These are phyloP conservation scores for Candida coquimbonensis DNA, from an alignment of 805 yeast genomes.

Conservation along the genomic window DNA sequence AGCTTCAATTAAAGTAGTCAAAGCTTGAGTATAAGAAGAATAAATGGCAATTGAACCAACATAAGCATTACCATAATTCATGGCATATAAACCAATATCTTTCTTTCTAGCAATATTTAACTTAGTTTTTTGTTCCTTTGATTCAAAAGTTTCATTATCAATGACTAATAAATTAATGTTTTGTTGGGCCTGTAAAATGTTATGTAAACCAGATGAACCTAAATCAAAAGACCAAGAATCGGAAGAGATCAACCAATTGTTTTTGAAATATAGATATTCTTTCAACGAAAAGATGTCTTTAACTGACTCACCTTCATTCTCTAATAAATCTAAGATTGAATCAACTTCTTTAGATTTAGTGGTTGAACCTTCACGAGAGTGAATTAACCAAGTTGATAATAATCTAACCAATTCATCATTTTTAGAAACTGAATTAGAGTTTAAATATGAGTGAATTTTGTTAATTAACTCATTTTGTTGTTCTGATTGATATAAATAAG, in stretches of 20 bases:
- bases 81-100: constrained; percentile 89
- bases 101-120: constrained; percentile 58
- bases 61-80: constrained; percentile 84
- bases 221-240: constrained; percentile 94
- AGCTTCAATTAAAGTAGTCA: constrained; percentile 89
- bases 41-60: constrained; percentile 94
- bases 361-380: constrained; percentile 32
- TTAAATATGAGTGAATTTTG: constrained; percentile 38
- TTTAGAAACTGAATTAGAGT: constrained; percentile 6
- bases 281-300: constrained; percentile 38
- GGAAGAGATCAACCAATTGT: constrained; percentile 85
- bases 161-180: constrained; percentile 80
- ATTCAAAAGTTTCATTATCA: constrained; percentile 71
- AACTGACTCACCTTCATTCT: constrained; percentile 36
- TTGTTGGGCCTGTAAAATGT: constrained; percentile 64
- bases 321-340: constrained; percentile 4
- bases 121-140: constrained; percentile 22
- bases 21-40: constrained; percentile 86
- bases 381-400: constrained; percentile 66
- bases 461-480: constrained; percentile 39
- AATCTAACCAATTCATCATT: constrained; percentile 21
- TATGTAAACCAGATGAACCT: constrained; percentile 88
- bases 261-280: constrained; percentile 38
- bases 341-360: constrained; percentile 26
- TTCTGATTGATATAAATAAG: constrained; percentile 51